Evolutionary conservation across 805 yeast genomes (phyloP).

Genomic region (Saturnispora ahearnii): DNA sequence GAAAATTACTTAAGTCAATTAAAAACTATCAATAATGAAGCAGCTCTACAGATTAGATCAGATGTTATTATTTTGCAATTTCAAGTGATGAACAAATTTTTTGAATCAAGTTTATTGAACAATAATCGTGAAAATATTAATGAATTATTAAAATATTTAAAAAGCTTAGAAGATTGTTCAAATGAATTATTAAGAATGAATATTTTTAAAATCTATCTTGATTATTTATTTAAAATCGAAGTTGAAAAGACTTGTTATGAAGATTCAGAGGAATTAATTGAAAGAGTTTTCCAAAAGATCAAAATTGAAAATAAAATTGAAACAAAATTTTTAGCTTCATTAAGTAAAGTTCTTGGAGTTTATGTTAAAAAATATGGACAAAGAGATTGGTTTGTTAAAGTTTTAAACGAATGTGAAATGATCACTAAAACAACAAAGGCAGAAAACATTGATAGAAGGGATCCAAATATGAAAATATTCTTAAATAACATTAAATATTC

Average conservation of each 20-base stretch:
- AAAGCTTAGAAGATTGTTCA: not conserved
- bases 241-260: not conserved
- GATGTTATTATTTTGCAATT: slow-evolving; percentile 10
- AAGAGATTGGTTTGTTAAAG: slow-evolving; percentile 8
- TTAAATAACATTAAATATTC: slow-evolving; percentile 9
- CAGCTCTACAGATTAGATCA: slow-evolving; percentile 8
- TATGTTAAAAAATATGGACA: not conserved
- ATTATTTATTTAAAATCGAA: not conserved
- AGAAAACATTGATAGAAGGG: not conserved
- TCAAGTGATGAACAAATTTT: slow-evolving; percentile 4
- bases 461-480: slow-evolving; percentile 3
- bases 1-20: not conserved
- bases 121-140: not conserved
- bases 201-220: not conserved
- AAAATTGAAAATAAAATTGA: not conserved
- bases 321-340: slow-evolving; percentile 6
- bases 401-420: slow-evolving; percentile 3
- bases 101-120: not conserved
- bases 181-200: not conserved
- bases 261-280: not conserved
- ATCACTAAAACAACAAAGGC: not conserved
- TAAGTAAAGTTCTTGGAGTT: slow-evolving; percentile 11
- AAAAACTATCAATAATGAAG: not conserved
- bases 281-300: not conserved
- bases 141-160: not conserved